A percentile compares a stretch with the other conserved stretches of the same genome.
These are phyloP conservation scores for Eucalyptus leucophloia DNA, from an alignment of 345 rosid species.

Conservation along the genomic window DNA sequence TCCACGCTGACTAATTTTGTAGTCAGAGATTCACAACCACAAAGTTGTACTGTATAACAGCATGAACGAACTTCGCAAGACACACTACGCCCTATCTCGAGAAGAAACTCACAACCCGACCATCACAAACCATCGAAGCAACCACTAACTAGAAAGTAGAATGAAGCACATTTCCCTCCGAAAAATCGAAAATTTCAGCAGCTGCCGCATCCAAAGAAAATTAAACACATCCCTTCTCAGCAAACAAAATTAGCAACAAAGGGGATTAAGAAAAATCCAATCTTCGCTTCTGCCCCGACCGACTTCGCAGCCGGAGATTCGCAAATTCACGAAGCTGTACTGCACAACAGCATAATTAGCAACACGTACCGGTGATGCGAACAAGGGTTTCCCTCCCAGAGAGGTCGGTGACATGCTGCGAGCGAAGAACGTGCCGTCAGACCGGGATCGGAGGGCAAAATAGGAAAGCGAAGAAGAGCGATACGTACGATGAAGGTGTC, in stretches of 20 bases:
- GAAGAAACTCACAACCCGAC: not conserved
- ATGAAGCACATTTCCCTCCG: not conserved
- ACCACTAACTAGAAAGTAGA: not conserved
- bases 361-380: not conserved
- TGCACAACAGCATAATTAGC: too few species aligned
- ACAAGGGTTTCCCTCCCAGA: not conserved
- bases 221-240: not conserved
- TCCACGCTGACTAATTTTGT: not conserved
- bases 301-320: not conserved
- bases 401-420: not conserved
- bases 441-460: not conserved
- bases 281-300: not conserved
- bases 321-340: too few species aligned
- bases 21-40: not conserved
- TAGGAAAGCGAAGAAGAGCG: not conserved
- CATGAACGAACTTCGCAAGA: not conserved
- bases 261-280: too few species aligned
- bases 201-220: not conserved
- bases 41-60: not conserved
- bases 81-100: not conserved
- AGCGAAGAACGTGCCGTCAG: not conserved
- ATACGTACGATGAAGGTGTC: not conserved
- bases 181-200: not conserved
- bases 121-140: not conserved
- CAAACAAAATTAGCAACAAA: not conserved